Conservation (phyloP, 2,329 filamentous ascomycete species). For the Penicillium sp. region DNA sequence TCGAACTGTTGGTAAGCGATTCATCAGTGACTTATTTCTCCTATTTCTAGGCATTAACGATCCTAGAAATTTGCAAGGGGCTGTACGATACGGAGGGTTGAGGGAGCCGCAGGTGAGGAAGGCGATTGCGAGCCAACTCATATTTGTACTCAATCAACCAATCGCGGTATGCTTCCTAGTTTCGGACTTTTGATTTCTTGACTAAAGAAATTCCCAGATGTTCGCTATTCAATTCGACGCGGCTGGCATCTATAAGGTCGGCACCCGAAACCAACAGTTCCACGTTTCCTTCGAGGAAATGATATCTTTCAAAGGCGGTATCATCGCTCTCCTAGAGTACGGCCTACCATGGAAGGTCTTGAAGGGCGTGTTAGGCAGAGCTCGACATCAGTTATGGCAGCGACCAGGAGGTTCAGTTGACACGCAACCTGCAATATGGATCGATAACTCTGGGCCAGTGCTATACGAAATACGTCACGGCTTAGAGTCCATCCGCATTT, state of each 20-base stretch:
- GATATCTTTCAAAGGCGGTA: constrained; percentile 19
- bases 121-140: not conserved
- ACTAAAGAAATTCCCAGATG: constrained; percentile 8
- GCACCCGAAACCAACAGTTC: constrained; percentile 22
- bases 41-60: not conserved
- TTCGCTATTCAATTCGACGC: constrained; percentile 27
- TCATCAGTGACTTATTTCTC: not conserved
- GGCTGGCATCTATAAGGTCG: constrained; percentile 25
- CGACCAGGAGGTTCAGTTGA: constrained; percentile 7
- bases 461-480: constrained; percentile 24
- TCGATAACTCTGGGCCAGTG: constrained; percentile 24
- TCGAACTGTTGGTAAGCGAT: not conserved
- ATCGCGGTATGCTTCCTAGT: not conserved
- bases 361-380: constrained; percentile 10
- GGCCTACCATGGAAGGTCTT: constrained; percentile 22
- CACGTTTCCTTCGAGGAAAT: constrained; percentile 26
- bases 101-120: not conserved
- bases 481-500: constrained; percentile 16
- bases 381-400: constrained; percentile 20
- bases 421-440: constrained; percentile 17
- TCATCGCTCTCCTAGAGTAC: constrained; percentile 25
- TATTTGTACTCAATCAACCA: not conserved
- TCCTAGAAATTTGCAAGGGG: not conserved
- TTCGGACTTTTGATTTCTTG: not conserved
- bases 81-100: not conserved